Base-by-base conservation (phyloP, 352 stramenopile genomes). In the Globisporangium abappressorium region DNA sequence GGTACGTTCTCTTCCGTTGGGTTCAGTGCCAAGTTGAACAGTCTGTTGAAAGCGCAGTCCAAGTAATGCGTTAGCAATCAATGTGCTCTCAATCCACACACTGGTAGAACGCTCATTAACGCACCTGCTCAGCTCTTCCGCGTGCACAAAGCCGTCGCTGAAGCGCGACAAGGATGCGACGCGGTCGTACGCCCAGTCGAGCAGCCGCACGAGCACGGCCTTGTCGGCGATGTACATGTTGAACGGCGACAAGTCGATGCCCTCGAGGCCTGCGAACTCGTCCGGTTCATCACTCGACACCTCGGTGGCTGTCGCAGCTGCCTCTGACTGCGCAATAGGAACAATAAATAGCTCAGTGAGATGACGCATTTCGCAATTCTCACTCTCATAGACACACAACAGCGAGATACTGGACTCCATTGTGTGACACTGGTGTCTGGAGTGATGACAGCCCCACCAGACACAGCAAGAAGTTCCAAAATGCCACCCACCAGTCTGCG, bases 101-200 rank as follows among this genome's bases (percentile, higher is more conserved):
- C 15, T 7, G 3, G 14, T 41, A n/a, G 12, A n/a, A 15, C 12
- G 49, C 3, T 34, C 47, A 54, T 3, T 6, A 15, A 7, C 38
- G 7, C 15, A 64, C 47, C 26, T 28, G 5, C 69, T 76, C 20
- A 91, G 70, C 36, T 91, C 83, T 22, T 82, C 66, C 6, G 77
- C 79, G 55, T 83, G 79, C 20, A 91, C 70, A 41, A 80, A 75
- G 20, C 72, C 76, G 71, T 92, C 83, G 3, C 70, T 59, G 55
- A 84, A 80, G 11, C 66, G 61, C 6, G 75, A 82, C 22, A 76
- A 64, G 33, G 51, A 57, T 6, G 74, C 80, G 15, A 82, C 74
- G 64, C 75, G 71, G 62, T 82, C 73, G 68, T 92, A 92, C 14
- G 83, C 79, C 81, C 81, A 92, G 46, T 90, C 81, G 24, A 92